Base-by-base conservation (phyloP, 768 basidiomycete species). In the Mycena metata region DNA sequence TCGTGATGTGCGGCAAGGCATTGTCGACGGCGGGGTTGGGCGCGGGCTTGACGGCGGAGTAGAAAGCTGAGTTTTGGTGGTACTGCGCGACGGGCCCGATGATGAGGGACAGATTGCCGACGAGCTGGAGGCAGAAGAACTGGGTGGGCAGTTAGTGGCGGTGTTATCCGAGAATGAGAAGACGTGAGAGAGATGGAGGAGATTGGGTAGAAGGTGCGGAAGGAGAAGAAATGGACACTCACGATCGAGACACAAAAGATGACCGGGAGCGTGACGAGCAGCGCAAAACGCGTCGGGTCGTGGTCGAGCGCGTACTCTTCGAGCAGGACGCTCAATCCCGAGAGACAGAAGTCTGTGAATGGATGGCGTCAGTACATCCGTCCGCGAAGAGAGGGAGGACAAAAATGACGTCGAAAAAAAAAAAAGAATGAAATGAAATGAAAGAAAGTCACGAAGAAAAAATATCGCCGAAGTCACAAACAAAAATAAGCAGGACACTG, bases 1-100 rank as follows among this genome's bases (percentile, higher is more conserved):
- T 89, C 3, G 92, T 91, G 58, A 94, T 86, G 74, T 93, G 92
- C 3, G 92, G 93, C 9, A 94, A 84, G 74, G 86, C 87, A 19
- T 84, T 82, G 77, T 92, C 91, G 52, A 92, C 84, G 47, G 87
- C 88, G 46, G 89, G 88, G 76, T 91, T 91, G 0, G 89, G 83
- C 6, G 84, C 85, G 0, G 92, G 91, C 57, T 85, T 87, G 65
- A 86, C 78, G 35, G 93, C 92, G 9, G 92, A 94, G 77, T 93
- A 96, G 77, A 89, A 96, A 69, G 86, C 87, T 0, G 93, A 95
- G 75, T 95, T 95, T 70, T 95, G 89, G 73, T 93, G 90, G 72
- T 90, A 93, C 72, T 96, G 94, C 2, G 91, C 86, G 54, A 96
- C 90, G 24, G 94, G 94, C n/a, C 94, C 94, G 64, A 95, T 67